Evolutionary conservation across 805 yeast genomes (phyloP), one percentile per base, ranked within the genome.

Genomic region (Saccharomyces cerevisiae): DNA sequence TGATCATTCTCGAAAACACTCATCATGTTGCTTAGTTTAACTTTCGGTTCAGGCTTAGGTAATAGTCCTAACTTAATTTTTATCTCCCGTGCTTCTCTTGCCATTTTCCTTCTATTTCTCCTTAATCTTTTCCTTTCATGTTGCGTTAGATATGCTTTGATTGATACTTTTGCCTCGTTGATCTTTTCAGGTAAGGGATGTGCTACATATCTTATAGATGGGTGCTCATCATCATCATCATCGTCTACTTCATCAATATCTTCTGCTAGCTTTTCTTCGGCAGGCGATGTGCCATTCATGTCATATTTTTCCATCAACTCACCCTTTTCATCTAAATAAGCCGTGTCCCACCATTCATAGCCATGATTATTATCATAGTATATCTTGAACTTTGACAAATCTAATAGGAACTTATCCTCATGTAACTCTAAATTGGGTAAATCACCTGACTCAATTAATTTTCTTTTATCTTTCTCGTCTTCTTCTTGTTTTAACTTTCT

Each of bases 41-140:
- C 86, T 68, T 92, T 94, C 2, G 97, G 96, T 5, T 85, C 85
- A 0, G 97, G 96, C 4, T 96, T 85, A 0, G 96, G 86, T 49
- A 85, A 88, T 21, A 91, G 70, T 0, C 99, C 99, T 4, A 88
- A 72, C 54, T 83, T 79, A 26, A 91, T 84, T 48, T 86, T 74
- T 60, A 89, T 92, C 65, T 89, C 96, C 54, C 79, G 76, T 48
- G 85, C 94, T 61, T 84, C 83, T 57, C 82, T 81, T 56, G 70
- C 75, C 46, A 76, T 76, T 48, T 83, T 79, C 54, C 97, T 76
- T 49, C 80, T 84, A 55, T 85, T 85, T 56, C 84, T 79, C 47
- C 97, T 78, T 43, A 85, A 77, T 54, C 90, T 77, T 61, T 86
- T 87, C 70, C 79, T 70, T 65, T 94, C 99, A 55, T 79, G 76